A percentile compares a stretch with the other conserved stretches of the same genome.
These are phyloP conservation scores for Ophiostoma ips DNA, from an alignment of 2,329 filamentous ascomycete genomes.

Conservation along the genomic window DNA sequence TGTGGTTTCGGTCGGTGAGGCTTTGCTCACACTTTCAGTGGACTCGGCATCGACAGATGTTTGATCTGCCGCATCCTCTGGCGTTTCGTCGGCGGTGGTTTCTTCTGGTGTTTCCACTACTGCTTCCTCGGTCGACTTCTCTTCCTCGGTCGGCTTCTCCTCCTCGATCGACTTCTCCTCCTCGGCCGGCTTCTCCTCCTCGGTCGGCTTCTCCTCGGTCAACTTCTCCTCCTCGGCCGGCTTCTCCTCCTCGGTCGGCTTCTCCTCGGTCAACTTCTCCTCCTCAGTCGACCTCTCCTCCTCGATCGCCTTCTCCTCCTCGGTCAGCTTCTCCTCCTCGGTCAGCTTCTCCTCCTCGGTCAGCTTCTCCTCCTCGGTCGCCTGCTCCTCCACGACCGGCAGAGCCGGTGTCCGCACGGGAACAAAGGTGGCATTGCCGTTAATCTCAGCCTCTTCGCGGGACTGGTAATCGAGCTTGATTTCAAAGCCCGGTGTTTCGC, in stretches of 20 bases:
- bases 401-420: conserved; percentile 1
- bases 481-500: conserved; percentile 32
- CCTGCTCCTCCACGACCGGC: not conserved
- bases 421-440: conserved; percentile 48
- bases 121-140: not conserved
- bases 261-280: too few relatives aligned
- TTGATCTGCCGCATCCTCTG: not conserved
- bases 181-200: not conserved
- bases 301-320: not conserved
- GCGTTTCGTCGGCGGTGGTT: not conserved
- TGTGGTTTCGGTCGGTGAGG: too few relatives aligned
- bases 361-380: not conserved
- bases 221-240: too few relatives aligned
- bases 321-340: not conserved
- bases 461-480: conserved; percentile 54
- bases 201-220: not conserved
- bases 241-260: too few relatives aligned
- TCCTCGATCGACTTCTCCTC: not conserved
- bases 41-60: not conserved
- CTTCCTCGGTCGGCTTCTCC: not conserved
- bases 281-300: too few relatives aligned
- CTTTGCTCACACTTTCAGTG: too few relatives aligned
- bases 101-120: not conserved
- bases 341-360: not conserved
- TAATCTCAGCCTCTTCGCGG: conserved; percentile 58